These are phyloP conservation scores for Cytidiella melzeri DNA, from an alignment of 768 basidiomycete genomes.

Conservation along the genomic window DNA sequence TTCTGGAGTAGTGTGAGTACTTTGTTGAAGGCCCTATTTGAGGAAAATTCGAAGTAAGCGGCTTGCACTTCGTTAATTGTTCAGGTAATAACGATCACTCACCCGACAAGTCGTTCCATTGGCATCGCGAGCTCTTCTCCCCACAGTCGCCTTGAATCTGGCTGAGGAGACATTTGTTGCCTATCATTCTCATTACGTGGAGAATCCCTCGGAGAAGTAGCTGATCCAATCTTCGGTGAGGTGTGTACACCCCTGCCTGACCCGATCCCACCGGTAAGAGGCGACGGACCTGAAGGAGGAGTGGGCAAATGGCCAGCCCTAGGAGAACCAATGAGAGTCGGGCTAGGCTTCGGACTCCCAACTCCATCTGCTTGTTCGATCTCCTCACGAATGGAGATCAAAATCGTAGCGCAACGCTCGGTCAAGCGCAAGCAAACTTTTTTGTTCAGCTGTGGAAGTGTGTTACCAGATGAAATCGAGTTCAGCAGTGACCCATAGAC, in stretches of 20 bases:
- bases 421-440: conserved; percentile 65
- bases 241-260: neutral
- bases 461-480: neutral
- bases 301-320: neutral
- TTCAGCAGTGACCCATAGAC: conserved; percentile 18
- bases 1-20: conserved; percentile 50
- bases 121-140: conserved; percentile 45
- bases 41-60: conserved; percentile 3
- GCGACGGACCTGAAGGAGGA: neutral
- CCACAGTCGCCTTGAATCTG: conserved; percentile 20
- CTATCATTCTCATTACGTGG: neutral
- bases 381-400: conserved; percentile 59
- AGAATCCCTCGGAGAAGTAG: neutral
- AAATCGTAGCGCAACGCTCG: conserved; percentile 63
- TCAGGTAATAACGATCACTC: conserved; percentile 21
- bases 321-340: conserved; percentile 1
- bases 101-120: conserved; percentile 45
- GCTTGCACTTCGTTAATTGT: neutral
- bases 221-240: neutral
- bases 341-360: neutral
- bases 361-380: conserved; percentile 50
- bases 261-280: neutral
- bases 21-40: conserved; percentile 33
- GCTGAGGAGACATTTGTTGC: neutral
- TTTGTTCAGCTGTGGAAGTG: conserved; percentile 57